A percentile compares a stretch with the other conserved stretches of the same genome.
These are phyloP conservation scores for Neurospora tetrasperma DNA, from an alignment of 495 filamentous ascomycete genomes.

Conservation along the genomic window DNA sequence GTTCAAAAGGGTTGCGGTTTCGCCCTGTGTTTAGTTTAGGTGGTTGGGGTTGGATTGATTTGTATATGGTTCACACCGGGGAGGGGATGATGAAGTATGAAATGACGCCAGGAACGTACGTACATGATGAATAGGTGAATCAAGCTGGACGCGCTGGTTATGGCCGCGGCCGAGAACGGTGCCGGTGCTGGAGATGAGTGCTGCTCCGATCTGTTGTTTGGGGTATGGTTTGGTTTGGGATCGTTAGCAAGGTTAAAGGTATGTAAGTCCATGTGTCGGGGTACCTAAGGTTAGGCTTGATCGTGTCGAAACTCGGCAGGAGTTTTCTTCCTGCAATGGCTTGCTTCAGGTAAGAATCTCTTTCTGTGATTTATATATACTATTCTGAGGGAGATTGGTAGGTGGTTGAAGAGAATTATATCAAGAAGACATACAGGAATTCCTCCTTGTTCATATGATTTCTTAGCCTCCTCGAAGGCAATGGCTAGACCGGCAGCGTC, in stretches of 20 bases:
- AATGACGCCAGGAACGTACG: no score
- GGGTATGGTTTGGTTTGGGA: not conserved
- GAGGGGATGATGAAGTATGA: no score
- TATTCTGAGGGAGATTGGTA: not conserved
- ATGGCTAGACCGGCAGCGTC: constrained; percentile 43
- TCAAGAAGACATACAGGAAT: constrained; percentile 42
- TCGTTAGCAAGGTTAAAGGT: not conserved
- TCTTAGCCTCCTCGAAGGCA: constrained; percentile 69
- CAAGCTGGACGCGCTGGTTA: constrained; percentile 73
- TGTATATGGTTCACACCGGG: no score
- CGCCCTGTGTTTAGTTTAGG: constrained; percentile 25
- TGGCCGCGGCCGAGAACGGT: constrained; percentile 69
- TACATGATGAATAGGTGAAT: constrained; percentile 67
- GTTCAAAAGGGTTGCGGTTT: constrained; percentile 71
- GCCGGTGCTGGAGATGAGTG: constrained; percentile 58
- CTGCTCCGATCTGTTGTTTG: constrained; percentile 54
- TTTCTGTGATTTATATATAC: not conserved
- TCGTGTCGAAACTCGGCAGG: no score
- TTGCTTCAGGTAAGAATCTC: not conserved
- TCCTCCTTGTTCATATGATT: constrained; percentile 61
- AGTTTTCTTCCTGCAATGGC: not conserved
- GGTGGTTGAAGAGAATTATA: not conserved
- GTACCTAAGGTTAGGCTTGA: not conserved
- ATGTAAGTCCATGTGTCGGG: not conserved
- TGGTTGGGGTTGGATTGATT: not conserved